Percentiles rank a stretch among this genome's conserved stretches.
phyloP scores from a whole-genome alignment of 495 filamentous ascomycete genomes.

The Hyaloscypha finlandica region DNA sequence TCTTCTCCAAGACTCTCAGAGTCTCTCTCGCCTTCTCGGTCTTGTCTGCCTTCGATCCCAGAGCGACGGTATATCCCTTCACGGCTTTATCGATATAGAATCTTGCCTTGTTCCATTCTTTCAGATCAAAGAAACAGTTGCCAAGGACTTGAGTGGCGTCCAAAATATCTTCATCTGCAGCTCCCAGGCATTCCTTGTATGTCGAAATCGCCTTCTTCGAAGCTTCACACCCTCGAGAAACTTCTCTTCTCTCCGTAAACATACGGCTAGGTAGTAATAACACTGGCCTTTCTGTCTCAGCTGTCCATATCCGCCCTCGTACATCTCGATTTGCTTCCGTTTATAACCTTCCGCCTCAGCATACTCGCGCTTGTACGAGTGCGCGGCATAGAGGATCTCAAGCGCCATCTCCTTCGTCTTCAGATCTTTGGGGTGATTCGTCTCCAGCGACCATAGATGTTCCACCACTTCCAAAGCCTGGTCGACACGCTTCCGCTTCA shows the following conservation, averaged over 20 bases:
- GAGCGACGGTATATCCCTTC: not conserved
- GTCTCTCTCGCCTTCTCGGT: not conserved
- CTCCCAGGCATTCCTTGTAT: constrained; percentile 7
- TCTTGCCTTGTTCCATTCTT: constrained; percentile 17
- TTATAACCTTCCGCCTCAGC: constrained; percentile 5
- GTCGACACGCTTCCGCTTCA: constrained; percentile 8
- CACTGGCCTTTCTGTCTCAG: not conserved
- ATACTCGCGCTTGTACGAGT: constrained; percentile 2
- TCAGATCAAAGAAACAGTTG: constrained; percentile 1
- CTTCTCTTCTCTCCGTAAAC: not conserved
- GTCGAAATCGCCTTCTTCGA: not conserved
- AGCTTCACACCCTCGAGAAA: not conserved
- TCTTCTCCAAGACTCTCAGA: constrained; percentile 1
- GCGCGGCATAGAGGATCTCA: not conserved
- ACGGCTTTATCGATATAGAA: constrained; percentile 7
- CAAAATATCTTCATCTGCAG: not conserved
- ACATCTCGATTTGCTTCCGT: constrained; percentile 16
- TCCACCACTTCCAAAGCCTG: constrained; percentile 13
- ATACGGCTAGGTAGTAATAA: constrained; percentile 1
- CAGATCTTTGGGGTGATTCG: constrained; percentile 4
- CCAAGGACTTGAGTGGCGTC: not conserved
- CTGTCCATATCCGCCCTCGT: constrained; percentile 7
- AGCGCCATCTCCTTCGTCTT: constrained; percentile 4
- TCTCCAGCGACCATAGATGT: constrained; percentile 7
- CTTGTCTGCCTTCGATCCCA: constrained; percentile 1